Conservation (phyloP, 208 protist genomes). For the Leishmania turanica region DNA sequence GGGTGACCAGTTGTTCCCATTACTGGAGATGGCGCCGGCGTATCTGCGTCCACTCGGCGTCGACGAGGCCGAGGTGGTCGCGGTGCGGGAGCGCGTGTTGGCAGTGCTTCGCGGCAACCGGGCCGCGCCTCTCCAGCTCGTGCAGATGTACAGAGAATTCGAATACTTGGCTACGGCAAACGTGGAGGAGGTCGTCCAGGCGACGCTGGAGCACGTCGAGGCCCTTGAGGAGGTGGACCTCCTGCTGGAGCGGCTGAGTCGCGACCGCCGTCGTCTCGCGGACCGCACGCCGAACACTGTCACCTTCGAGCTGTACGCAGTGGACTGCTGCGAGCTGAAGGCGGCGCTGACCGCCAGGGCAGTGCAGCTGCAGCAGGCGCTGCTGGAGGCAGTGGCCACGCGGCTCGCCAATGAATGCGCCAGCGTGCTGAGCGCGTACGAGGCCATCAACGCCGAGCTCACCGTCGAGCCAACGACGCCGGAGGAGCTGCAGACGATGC, state of each 20-base stretch:
- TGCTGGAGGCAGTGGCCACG: slow-evolving; percentile 74
- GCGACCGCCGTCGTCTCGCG: slow-evolving; percentile 78
- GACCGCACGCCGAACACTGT: slow-evolving; percentile 88
- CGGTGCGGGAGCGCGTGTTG: slow-evolving; percentile 52
- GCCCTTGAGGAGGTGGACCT: slow-evolving; percentile 89
- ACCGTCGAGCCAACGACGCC: slow-evolving; percentile 82
- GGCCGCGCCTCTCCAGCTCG: slow-evolving; percentile 84
- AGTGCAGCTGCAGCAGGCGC: slow-evolving; percentile 54
- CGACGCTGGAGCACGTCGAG: slow-evolving; percentile 37
- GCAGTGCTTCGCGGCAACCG: slow-evolving; percentile 68
- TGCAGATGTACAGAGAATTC: slow-evolving; percentile 91
- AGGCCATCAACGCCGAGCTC: slow-evolving; percentile 72
- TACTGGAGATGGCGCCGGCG: slow-evolving; percentile 71
- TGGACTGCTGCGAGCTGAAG: slow-evolving; percentile 92
- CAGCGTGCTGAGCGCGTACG: slow-evolving; percentile 69
- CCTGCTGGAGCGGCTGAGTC: slow-evolving; percentile 82
- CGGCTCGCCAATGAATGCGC: slow-evolving; percentile 63
- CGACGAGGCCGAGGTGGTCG: slow-evolving; percentile 65
- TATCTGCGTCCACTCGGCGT: slow-evolving; percentile 51
- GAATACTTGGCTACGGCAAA: slow-evolving; percentile 83
- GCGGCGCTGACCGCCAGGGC: slow-evolving; percentile 54
- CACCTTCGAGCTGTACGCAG: slow-evolving; percentile 88
- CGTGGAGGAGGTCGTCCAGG: slow-evolving; percentile 54
- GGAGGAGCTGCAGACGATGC: slow-evolving; percentile 91
- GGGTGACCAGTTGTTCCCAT: slow-evolving; percentile 92